Evolutionary conservation across 2,329 filamentous ascomycete species (phyloP).

Genomic region (Phialophora macrospora): DNA sequence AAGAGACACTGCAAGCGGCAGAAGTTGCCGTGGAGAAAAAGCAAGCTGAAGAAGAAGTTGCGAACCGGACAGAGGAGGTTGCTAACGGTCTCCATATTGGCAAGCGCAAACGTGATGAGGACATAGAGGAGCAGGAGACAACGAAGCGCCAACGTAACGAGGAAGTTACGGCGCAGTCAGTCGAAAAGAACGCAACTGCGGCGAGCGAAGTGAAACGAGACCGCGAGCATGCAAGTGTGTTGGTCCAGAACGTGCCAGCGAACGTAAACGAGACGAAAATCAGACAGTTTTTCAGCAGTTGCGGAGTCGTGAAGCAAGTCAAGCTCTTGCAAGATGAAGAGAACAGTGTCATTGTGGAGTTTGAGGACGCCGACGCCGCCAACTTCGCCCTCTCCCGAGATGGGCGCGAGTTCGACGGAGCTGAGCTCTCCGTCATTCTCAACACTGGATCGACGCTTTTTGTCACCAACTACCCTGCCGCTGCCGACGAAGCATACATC

Average conservation of each 20-base stretch:
- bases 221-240: constrained; percentile 84
- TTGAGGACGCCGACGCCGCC: constrained; percentile 78
- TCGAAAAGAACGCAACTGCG: constrained; percentile 46
- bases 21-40: constrained; percentile 43
- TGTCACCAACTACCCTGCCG: constrained; percentile 82
- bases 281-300: constrained; percentile 88
- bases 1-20: constrained; percentile 66
- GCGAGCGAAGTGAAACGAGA: constrained; percentile 69
- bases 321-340: constrained; percentile 68
- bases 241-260: constrained; percentile 75
- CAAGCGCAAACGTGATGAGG: constrained; percentile 79
- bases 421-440: constrained; percentile 73
- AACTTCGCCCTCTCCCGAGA: constrained; percentile 79
- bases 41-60: constrained; percentile 41
- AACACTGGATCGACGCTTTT: constrained; percentile 82
- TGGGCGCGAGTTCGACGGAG: constrained; percentile 75
- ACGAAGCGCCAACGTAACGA: constrained; percentile 70
- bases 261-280: constrained; percentile 73
- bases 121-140: constrained; percentile 56
- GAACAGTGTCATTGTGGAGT: constrained; percentile 81
- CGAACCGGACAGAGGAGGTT: constrained; percentile 35
- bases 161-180: constrained; percentile 41
- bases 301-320: constrained; percentile 80
- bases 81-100: constrained; percentile 41
- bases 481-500: constrained; percentile 56